Evolutionary conservation across 164 flowering plant genomes (phyloP), one percentile per base, ranked within the genome.

Genomic region (Euptelea pleiosperma): DNA sequence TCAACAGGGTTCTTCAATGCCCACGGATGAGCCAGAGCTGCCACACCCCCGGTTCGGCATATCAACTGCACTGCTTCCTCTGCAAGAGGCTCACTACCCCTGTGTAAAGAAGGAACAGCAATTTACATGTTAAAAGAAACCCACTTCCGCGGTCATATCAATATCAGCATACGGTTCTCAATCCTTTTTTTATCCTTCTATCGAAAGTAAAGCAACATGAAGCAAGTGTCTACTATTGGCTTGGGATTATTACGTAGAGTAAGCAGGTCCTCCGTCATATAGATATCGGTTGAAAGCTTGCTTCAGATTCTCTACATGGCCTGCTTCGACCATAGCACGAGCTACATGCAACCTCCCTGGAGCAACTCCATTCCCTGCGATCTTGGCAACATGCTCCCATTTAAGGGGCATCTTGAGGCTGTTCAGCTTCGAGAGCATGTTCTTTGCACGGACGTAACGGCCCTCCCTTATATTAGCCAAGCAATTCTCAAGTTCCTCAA

Each of bases 311-410:
- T 87, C 94, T 8, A 90, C 94, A 62, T 84, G 75, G 36, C 97
- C 98, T 50, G 90, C 96, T 77, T 90, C 98, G 44, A 93, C 82
- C 87, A 93, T 60, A 14, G 94, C 98, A 42, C 96, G 90, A 66
- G 98, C 98, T 36, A 93, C 89, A 63, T 93, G 98, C 63, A 90
- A 69, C 69, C 98, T 79, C 57, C 98, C 97, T 2, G 98, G 97
- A 59, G 98, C 98, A 52, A 82, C 94, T 41, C 86, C 98, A 37
- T 78, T 74, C 52, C 98, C 98, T 12, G 98, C 91, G 57, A 93
- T 87, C 71, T 67, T 84, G 22, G 77, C 61, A 6, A 92, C 94
- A 52, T 76, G 77, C 52, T 92, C 98, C 97, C 88, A 92, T 70
- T 78, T 87, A 21, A 89, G 59, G 26, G 98, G 97, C 69, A 84